Conservation (phyloP, 192 early-diverging fungal genomes). For the Jimgerdemannia lactiflua region DNA sequence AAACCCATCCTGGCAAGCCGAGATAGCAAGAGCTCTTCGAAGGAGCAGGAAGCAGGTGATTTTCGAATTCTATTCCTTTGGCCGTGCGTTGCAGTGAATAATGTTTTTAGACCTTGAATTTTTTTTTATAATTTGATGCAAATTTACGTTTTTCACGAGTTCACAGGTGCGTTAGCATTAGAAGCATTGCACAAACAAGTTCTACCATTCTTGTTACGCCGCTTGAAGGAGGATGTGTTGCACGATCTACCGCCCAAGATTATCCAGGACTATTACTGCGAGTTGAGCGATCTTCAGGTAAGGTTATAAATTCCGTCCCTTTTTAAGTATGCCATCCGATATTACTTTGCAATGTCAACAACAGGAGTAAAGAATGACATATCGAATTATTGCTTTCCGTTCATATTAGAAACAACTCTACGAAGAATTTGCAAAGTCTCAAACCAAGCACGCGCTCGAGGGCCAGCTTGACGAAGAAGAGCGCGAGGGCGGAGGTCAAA, state of each 20-base stretch:
- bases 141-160: background rate
- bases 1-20: conserved; percentile 90
- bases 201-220: conserved; percentile 89
- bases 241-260: conserved; percentile 98
- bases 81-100: background rate
- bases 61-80: background rate
- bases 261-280: conserved; percentile 99
- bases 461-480: conserved; percentile 37
- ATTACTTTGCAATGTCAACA: background rate
- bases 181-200: conserved; percentile 96
- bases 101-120: conserved; percentile 1
- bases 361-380: background rate
- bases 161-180: conserved; percentile 75
- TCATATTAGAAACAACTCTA: conserved; percentile 70
- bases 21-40: conserved; percentile 80
- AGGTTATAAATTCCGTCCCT: background rate
- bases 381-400: background rate
- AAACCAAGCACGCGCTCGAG: conserved; percentile 46
- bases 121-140: no score
- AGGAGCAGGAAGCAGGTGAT: conserved; percentile 59
- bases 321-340: background rate
- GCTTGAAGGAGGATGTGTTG: conserved; percentile 98
- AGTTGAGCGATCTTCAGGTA: conserved; percentile 83
- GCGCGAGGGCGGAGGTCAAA: conserved; percentile 26
- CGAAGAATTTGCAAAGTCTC: conserved; percentile 86